Evolutionary conservation across 1,284 basidiomycete species (phyloP), one percentile per base, ranked within the genome.

Genomic region (Inonotus hispidus): DNA sequence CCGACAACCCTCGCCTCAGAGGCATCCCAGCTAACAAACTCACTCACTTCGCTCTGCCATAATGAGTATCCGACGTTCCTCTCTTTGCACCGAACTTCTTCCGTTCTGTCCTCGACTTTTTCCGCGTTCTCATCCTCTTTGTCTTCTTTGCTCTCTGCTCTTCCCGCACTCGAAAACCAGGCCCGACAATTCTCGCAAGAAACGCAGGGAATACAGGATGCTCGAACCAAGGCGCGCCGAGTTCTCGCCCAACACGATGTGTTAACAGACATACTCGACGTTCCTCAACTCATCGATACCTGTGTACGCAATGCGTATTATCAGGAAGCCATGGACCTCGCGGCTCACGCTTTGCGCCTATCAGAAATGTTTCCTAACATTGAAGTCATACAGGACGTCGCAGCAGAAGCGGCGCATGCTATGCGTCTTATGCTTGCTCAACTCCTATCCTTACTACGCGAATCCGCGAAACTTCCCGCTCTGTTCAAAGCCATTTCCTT

Each of bases 281-380:
- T 96, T 54, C 94, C 95, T 4, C 78, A 90, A 54, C 81, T 98
- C 27, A 90, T 96, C 67, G 91, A 95, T 69, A 93, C 93, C 0
- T 97, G 93, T 68, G 89, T 96, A 13, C 82, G 93, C 25, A 94
- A 93, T 68, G 92, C 92, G 6, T 90, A 92, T 73, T 96, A 95
- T 74, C 81, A 87, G 56, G 95, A 98, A 71, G 94, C 93, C 0
- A 82, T 98, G 62, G 88, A 93, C 54, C 82, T 96, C 10, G 79
- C 87, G 1, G 77, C 82, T 6, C 90, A 94, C 69, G 84, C 89
- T 0, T 72, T 78, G 21, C 66, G 71, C 0, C 73, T 88, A 21
- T 71, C 76, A 2, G 56, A 68, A 23, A 72, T 75, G 13, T 78
- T 83, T 64, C 73, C 76, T 0, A 68, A 69, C 19, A 73, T 79